Conservation (phyloP, 192 early-diverging fungal species). For the Backusella liffmaniae region DNA sequence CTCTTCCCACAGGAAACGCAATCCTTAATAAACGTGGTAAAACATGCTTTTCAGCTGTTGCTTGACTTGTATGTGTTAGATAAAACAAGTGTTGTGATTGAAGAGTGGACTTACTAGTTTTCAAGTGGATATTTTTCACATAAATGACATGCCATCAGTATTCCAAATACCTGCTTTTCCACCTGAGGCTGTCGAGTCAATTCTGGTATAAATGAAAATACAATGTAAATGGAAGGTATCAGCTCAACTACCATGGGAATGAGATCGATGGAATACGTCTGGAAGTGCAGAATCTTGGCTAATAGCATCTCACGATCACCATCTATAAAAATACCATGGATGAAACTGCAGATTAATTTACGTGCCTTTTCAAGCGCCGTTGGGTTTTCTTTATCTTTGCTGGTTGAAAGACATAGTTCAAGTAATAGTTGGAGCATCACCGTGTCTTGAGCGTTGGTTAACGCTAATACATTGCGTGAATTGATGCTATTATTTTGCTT, state of each 20-base stretch:
- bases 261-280: constrained; percentile 52
- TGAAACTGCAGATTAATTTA: constrained; percentile 46
- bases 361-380: constrained; percentile 3
- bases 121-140: constrained; percentile 53
- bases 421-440: constrained; percentile 54
- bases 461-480: constrained; percentile 40
- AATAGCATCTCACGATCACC: constrained; percentile 43
- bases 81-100: background rate
- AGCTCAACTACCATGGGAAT: constrained; percentile 54
- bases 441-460: constrained; percentile 57
- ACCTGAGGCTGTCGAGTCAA: constrained; percentile 48
- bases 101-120: constrained; percentile 38
- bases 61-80: constrained; percentile 5
- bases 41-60: constrained; percentile 25
- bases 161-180: constrained; percentile 49
- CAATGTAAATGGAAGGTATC: constrained; percentile 67
- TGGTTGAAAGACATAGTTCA: constrained; percentile 35
- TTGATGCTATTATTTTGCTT: constrained; percentile 25
- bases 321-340: constrained; percentile 62
- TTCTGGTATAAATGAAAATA: constrained; percentile 56
- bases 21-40: constrained; percentile 26
- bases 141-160: constrained; percentile 42
- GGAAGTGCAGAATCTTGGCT: constrained; percentile 59
- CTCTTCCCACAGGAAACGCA: constrained; percentile 18
- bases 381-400: constrained; percentile 1